These are phyloP conservation scores for Tubosaeta brunneosetosa DNA, from an alignment of 768 basidiomycete genomes.

Conservation along the genomic window DNA sequence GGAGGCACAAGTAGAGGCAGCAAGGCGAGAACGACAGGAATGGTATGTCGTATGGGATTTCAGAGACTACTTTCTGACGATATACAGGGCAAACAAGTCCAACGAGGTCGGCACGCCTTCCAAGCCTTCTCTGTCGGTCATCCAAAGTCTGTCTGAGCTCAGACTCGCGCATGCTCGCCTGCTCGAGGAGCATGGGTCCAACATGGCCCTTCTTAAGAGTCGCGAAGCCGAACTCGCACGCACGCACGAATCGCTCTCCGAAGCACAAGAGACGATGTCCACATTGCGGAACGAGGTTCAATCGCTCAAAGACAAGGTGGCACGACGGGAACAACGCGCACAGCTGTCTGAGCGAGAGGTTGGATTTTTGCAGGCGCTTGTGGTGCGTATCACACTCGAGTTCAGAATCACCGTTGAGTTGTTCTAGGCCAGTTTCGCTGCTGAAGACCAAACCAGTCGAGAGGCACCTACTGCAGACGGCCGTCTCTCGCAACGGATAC, in stretches of 20 bases:
- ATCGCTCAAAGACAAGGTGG: constrained; percentile 35
- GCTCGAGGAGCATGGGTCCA: constrained; percentile 64
- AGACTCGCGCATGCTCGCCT: constrained; percentile 59
- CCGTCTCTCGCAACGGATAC: constrained; percentile 40
- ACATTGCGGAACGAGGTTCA: constrained; percentile 36
- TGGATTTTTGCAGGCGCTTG: constrained; percentile 62
- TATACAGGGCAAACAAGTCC: constrained; percentile 36
- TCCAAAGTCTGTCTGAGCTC: constrained; percentile 53
- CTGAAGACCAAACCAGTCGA: constrained; percentile 45
- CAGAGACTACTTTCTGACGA: background rate
- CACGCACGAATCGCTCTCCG: constrained; percentile 33
- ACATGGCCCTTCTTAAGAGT: constrained; percentile 45
- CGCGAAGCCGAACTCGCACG: constrained; percentile 51
- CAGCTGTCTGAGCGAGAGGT: constrained; percentile 54
- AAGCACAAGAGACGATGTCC: constrained; percentile 32
- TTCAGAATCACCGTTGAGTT: background rate
- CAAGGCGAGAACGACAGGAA: constrained; percentile 49
- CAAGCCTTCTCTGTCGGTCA: constrained; percentile 49
- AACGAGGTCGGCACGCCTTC: constrained; percentile 35
- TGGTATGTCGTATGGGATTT: constrained; percentile 38
- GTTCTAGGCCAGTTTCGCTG: constrained; percentile 55
- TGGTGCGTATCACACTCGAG: constrained; percentile 41
- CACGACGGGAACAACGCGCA: constrained; percentile 36
- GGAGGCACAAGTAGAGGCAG: constrained; percentile 64
- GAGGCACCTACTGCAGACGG: constrained; percentile 24